Evolutionary conservation across 352 stramenopile genomes (phyloP).

Genomic region (Globisporangium viniferum): DNA sequence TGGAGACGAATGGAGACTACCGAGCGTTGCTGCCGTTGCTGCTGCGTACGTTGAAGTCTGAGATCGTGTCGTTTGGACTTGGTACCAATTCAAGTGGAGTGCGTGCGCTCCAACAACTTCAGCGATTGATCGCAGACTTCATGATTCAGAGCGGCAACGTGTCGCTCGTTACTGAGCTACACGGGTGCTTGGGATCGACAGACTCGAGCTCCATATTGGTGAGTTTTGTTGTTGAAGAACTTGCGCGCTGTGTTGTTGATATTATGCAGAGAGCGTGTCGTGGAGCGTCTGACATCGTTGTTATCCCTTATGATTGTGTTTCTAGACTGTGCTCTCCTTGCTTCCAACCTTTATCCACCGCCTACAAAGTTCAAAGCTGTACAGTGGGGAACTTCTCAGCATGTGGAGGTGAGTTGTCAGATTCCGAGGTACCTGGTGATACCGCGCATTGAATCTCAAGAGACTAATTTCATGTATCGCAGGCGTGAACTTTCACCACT

Average conservation of each 20-base stretch:
- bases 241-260: not conserved
- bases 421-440: not conserved
- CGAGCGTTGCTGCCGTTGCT: constrained; percentile 28
- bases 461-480: not conserved
- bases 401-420: constrained; percentile 8
- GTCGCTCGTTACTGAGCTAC: not conserved
- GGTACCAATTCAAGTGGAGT: not conserved
- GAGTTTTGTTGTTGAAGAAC: not conserved
- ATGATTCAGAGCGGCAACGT: constrained; percentile 16
- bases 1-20: constrained; percentile 6
- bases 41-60: constrained; percentile 13
- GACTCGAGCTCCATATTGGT: constrained; percentile 3
- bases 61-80: not conserved
- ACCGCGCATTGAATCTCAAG: not conserved
- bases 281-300: not conserved
- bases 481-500: constrained; percentile 27
- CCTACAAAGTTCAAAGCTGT: not conserved
- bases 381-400: not conserved
- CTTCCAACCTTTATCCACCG: not conserved
- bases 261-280: not conserved
- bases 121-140: constrained; percentile 35
- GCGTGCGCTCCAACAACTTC: not conserved
- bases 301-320: not conserved
- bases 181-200: not conserved
- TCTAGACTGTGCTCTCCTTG: constrained; percentile 5